phyloP scores from a whole-genome alignment of 2,329 filamentous ascomycete genomes.

The Cyphellophora europaea region DNA sequence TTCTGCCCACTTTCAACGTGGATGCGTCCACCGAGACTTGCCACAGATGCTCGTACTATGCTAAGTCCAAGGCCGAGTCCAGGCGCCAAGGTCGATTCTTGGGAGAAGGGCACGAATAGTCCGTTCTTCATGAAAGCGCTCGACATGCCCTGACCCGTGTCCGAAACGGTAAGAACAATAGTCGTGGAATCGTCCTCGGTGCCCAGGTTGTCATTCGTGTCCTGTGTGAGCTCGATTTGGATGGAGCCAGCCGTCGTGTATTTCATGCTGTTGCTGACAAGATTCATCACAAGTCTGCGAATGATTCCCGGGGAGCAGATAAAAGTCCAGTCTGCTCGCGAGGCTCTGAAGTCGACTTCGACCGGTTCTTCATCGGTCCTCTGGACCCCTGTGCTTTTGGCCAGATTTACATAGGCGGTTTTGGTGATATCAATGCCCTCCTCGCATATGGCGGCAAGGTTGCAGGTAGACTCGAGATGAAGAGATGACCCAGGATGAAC shows the following conservation, averaged over 20 bases:
- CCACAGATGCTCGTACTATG: slow-evolving; percentile 50
- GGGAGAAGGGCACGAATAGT: slow-evolving; percentile 53
- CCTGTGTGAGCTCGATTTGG: slow-evolving; percentile 21
- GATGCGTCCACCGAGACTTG: slow-evolving; percentile 47
- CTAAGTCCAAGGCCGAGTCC: slow-evolving; percentile 58
- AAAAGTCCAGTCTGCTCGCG: slow-evolving; percentile 22
- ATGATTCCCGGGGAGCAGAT: slow-evolving; percentile 18
- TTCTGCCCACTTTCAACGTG: slow-evolving; percentile 31
- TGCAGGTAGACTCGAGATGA: background rate
- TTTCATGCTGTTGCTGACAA: slow-evolving; percentile 28
- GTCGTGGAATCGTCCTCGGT: slow-evolving; percentile 5
- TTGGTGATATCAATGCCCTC: slow-evolving; percentile 13
- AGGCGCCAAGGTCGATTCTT: slow-evolving; percentile 49
- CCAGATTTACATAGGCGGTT: too few relatives aligned
- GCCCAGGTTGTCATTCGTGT: slow-evolving; percentile 8
- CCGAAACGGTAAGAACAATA: slow-evolving; percentile 40
- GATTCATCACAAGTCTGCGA: slow-evolving; percentile 29
- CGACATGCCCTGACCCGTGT: slow-evolving; percentile 56
- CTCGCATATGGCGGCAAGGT: slow-evolving; percentile 10
- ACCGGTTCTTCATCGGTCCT: background rate
- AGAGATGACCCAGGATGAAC: background rate
- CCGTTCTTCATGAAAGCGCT: slow-evolving; percentile 49
- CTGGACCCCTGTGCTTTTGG: background rate
- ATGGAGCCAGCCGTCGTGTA: slow-evolving; percentile 26
- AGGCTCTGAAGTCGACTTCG: slow-evolving; percentile 8